These are phyloP conservation scores for Penicillium psychrosexuale DNA, from an alignment of 2,329 filamentous ascomycete species.

Conservation along the genomic window DNA sequence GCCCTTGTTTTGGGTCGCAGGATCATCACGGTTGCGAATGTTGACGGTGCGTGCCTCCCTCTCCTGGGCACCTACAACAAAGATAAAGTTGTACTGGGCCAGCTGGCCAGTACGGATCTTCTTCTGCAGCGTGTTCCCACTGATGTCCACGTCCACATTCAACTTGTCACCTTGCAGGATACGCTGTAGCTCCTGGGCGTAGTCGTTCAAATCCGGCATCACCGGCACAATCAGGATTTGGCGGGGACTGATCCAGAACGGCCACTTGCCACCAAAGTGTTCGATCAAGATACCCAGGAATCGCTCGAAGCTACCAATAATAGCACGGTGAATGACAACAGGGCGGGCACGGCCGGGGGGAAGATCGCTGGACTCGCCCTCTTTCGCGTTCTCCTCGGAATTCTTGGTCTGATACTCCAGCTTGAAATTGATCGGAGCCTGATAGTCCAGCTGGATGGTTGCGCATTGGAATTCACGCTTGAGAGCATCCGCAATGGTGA, in stretches of 20 bases:
- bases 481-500: constrained; percentile 86
- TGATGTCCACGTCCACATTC: constrained; percentile 49
- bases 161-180: constrained; percentile 47
- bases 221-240: constrained; percentile 52
- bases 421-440: constrained; percentile 79
- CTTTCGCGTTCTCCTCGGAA: constrained; percentile 39
- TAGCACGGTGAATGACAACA: constrained; percentile 52
- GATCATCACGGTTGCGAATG: constrained; percentile 63
- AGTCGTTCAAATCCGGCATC: constrained; percentile 50
- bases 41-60: constrained; percentile 59
- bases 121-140: constrained; percentile 51
- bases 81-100: constrained; percentile 52
- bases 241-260: constrained; percentile 52
- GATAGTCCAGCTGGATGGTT: constrained; percentile 92
- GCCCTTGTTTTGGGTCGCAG: constrained; percentile 59
- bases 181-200: constrained; percentile 47
- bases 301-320: constrained; percentile 51
- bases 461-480: constrained; percentile 83
- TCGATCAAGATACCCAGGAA: constrained; percentile 52
- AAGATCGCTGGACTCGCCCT: constrained; percentile 28
- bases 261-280: constrained; percentile 53
- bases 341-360: constrained; percentile 47
- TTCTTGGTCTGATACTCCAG: constrained; percentile 72
- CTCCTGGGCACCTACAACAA: constrained; percentile 62
- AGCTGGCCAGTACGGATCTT: constrained; percentile 51